Conservation (phyloP, 1,139 yeast species). For the Yamadazyma taylorii region DNA sequence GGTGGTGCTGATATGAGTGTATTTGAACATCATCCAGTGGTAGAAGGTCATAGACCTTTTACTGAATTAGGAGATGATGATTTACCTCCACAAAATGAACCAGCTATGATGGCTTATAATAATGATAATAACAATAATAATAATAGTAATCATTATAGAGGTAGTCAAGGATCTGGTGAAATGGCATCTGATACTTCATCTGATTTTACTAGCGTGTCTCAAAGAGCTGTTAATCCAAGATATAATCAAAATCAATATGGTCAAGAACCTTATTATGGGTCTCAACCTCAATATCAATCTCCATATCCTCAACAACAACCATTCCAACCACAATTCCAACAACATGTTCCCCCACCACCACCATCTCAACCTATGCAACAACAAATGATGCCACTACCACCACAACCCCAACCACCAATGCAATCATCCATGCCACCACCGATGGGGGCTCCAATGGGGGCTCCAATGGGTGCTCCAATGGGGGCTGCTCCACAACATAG, state of each 20-base stretch:
- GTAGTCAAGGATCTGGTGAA: constrained; percentile 18
- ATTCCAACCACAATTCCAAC: constrained; percentile 16
- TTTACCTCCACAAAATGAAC: constrained; percentile 10
- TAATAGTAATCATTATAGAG: constrained; percentile 11
- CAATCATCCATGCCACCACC: background rate
- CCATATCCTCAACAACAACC: constrained; percentile 19
- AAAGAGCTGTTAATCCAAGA: constrained; percentile 69
- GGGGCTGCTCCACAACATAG: constrained; percentile 10
- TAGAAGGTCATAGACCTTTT: constrained; percentile 50
- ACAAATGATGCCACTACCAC: constrained; percentile 8
- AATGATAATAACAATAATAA: too few relatives aligned
- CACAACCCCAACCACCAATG: constrained; percentile 2
- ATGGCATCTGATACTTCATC: constrained; percentile 48
- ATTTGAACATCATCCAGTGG: constrained; percentile 48
- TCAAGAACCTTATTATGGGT: constrained; percentile 10
- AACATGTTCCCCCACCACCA: constrained; percentile 10
- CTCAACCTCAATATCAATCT: constrained; percentile 19
- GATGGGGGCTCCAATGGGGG: background rate
- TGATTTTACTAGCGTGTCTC: constrained; percentile 78
- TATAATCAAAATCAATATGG: constrained; percentile 26
- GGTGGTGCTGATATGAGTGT: constrained; percentile 26
- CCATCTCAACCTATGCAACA: constrained; percentile 16
- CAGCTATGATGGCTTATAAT: constrained; percentile 1
- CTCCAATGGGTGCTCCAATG: constrained; percentile 1
- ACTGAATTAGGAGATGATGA: constrained; percentile 46